Conservation (phyloP, 257 asterid genomes). For the Solanum chmielewskii region DNA sequence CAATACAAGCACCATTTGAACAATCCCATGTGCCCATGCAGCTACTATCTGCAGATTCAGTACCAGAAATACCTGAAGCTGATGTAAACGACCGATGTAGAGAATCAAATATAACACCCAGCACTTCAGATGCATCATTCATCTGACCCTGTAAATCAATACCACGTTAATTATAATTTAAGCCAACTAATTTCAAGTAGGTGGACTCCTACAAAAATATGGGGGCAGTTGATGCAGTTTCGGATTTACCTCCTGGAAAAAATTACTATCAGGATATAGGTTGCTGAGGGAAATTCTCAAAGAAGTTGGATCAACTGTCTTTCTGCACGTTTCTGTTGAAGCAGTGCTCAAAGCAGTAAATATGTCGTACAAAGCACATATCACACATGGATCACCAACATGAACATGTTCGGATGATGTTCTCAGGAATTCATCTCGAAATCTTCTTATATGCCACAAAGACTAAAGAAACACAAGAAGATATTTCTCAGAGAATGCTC, state of each 20-base stretch:
- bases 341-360: slow-evolving; percentile 59
- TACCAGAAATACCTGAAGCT: slow-evolving; percentile 32
- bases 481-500: slow-evolving; percentile 4
- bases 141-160: slow-evolving; percentile 77
- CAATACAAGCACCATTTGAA: slow-evolving; percentile 56
- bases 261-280: slow-evolving; percentile 78
- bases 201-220: not conserved
- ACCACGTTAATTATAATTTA: not conserved
- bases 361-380: slow-evolving; percentile 73
- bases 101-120: slow-evolving; percentile 80
- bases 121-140: slow-evolving; percentile 98
- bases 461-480: slow-evolving; percentile 37
- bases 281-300: slow-evolving; percentile 87
- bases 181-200: not conserved
- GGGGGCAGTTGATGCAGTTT: not conserved
- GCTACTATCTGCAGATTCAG: slow-evolving; percentile 50
- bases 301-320: slow-evolving; percentile 81
- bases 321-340: slow-evolving; percentile 40
- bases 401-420: slow-evolving; percentile 64
- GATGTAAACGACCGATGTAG: slow-evolving; percentile 69
- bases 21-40: slow-evolving; percentile 74
- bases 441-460: slow-evolving; percentile 78
- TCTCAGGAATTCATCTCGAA: slow-evolving; percentile 78
- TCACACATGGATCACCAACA: slow-evolving; percentile 92
- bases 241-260: slow-evolving; percentile 79